phyloP scores from a whole-genome alignment of 768 basidiomycete genomes.

The Chalciporus pseudorubinellus region DNA sequence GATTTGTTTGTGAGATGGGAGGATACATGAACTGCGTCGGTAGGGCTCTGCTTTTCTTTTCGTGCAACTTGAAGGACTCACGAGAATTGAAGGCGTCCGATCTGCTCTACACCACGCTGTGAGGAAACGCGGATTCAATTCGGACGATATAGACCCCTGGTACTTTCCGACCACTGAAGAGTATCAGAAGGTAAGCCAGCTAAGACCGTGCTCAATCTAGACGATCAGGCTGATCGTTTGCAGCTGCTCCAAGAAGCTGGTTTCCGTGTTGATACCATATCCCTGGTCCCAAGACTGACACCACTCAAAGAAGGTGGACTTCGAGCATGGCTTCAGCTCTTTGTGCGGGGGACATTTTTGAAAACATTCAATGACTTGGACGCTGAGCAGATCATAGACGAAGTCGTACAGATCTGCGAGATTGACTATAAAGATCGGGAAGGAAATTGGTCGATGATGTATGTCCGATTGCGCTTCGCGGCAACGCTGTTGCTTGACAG shows the following conservation, averaged over 20 bases:
- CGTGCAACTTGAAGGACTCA: slow-evolving; percentile 3
- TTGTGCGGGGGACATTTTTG: slow-evolving; percentile 61
- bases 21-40: slow-evolving; percentile 72
- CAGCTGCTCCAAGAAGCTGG: slow-evolving; percentile 56
- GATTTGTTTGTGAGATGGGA: slow-evolving; percentile 76
- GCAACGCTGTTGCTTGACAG: slow-evolving; percentile 41
- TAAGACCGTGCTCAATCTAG: neutral
- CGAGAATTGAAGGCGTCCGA: slow-evolving; percentile 52
- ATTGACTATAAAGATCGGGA: slow-evolving; percentile 56
- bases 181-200: slow-evolving; percentile 50
- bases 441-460: slow-evolving; percentile 71
- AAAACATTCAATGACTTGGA: slow-evolving; percentile 48
- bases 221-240: slow-evolving; percentile 2
- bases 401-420: slow-evolving; percentile 55
- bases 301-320: slow-evolving; percentile 49
- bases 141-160: slow-evolving; percentile 71
- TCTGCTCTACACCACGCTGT: slow-evolving; percentile 54
- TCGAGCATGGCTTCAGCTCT: slow-evolving; percentile 66
- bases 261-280: slow-evolving; percentile 55
- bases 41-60: slow-evolving; percentile 22
- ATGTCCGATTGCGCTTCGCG: slow-evolving; percentile 63
- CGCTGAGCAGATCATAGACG: slow-evolving; percentile 57
- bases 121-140: slow-evolving; percentile 52
- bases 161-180: slow-evolving; percentile 75
- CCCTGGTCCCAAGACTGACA: slow-evolving; percentile 54